phyloP scores from a whole-genome alignment of 225 moss, liverwort and hornwort genomes.

The Pleurozium schreberi region DNA sequence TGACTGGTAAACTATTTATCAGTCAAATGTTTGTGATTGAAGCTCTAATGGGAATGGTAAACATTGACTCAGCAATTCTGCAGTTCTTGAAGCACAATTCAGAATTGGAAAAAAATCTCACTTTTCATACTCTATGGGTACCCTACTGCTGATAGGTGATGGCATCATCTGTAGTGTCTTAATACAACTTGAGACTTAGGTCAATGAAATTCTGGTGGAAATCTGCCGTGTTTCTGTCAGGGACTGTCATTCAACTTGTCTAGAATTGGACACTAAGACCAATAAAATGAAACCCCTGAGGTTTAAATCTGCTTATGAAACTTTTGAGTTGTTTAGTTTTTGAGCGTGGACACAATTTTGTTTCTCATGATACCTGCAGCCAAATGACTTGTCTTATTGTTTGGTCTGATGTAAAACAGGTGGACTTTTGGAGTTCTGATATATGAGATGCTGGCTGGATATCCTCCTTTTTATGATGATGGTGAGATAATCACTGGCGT shows the following conservation, averaged over 20 bases:
- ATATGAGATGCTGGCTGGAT: constrained; percentile 95
- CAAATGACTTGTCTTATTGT: background rate
- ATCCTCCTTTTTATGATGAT: constrained; percentile 93
- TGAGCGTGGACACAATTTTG: background rate
- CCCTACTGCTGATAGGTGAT: background rate
- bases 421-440: constrained; percentile 96
- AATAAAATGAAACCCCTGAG: background rate
- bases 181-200: background rate
- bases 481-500: constrained; percentile 25
- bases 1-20: constrained; percentile 50
- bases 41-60: background rate
- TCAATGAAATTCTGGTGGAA: background rate
- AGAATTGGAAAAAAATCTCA: background rate
- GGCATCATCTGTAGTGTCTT: background rate
- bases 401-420: constrained; percentile 21
- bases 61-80: background rate
- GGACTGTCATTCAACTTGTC: background rate
- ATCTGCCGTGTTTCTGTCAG: background rate
- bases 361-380: background rate
- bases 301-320: background rate
- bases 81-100: background rate
- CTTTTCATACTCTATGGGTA: background rate
- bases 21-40: background rate
- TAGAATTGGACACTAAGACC: background rate
- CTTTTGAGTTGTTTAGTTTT: background rate